These are phyloP conservation scores for Mallotus repandus DNA, from an alignment of 441 rosid species.

Conservation along the genomic window DNA sequence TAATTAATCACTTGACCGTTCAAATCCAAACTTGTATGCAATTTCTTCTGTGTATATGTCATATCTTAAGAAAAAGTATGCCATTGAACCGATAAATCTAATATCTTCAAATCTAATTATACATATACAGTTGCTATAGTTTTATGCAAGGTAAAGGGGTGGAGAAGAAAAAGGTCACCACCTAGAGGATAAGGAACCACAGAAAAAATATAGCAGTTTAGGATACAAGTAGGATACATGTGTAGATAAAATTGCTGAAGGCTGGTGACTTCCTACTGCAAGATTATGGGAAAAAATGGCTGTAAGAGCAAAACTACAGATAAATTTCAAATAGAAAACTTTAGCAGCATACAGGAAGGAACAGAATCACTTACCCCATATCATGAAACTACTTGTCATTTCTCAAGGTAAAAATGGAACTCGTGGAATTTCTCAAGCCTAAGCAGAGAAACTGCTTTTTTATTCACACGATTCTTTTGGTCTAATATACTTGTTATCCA, in stretches of 20 bases:
- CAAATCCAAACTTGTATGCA: too few relatives aligned
- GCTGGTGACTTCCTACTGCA: conserved; percentile 70
- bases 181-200: conserved; percentile 5
- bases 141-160: background rate
- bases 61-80: too few relatives aligned
- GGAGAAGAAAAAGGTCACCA: background rate
- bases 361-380: conserved; percentile 33
- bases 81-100: too few relatives aligned
- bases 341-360: conserved; percentile 1
- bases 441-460: conserved; percentile 22
- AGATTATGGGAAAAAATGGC: conserved; percentile 27
- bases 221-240: conserved; percentile 98
- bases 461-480: conserved; percentile 19
- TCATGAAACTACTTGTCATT: conserved; percentile 10
- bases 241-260: conserved; percentile 51
- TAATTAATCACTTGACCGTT: too few relatives aligned
- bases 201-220: conserved; percentile 33
- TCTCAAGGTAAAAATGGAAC: conserved; percentile 17
- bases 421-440: background rate
- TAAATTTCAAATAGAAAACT: background rate
- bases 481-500: conserved; percentile 16
- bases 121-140: background rate
- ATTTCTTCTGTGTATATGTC: too few relatives aligned
- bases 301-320: conserved; percentile 10
- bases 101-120: background rate